phyloP scores from a whole-genome alignment of 352 stramenopile genomes.

The Phytophthora crassamura region DNA sequence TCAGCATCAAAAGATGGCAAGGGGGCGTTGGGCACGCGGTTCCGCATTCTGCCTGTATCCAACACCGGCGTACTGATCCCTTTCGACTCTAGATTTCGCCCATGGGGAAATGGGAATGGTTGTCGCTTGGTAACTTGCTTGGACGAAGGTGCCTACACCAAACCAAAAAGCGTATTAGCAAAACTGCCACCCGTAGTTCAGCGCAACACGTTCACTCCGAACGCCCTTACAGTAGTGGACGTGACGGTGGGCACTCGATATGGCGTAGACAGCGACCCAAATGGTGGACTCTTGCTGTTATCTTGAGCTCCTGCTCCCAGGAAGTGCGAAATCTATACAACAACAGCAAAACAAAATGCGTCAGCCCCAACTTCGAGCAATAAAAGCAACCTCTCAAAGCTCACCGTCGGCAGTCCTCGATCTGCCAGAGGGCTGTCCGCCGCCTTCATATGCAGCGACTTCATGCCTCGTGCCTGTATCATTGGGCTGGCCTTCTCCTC shows the following conservation, averaged over 20 bases:
- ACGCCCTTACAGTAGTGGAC: constrained; percentile 25
- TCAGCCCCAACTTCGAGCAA: background rate
- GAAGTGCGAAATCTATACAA: constrained; percentile 30
- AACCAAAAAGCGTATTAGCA: background rate
- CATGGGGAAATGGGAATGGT: constrained; percentile 28
- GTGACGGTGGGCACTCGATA: constrained; percentile 15
- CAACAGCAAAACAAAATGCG: background rate
- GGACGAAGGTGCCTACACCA: constrained; percentile 26
- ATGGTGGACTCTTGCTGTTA: constrained; percentile 15
- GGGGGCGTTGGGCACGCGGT: constrained; percentile 7
- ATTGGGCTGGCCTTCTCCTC: constrained; percentile 45
- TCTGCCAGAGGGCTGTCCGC: constrained; percentile 6
- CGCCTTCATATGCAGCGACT: constrained; percentile 31
- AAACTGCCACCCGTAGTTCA: too few species aligned
- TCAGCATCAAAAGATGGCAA: constrained; percentile 28
- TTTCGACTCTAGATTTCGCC: constrained; percentile 28
- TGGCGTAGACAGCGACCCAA: constrained; percentile 28
- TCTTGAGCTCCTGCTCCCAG: constrained; percentile 24
- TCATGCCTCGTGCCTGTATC: constrained; percentile 30
- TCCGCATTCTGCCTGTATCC: constrained; percentile 15
- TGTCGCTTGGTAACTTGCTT: constrained; percentile 33
- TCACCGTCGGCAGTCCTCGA: constrained; percentile 41
- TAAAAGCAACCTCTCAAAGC: background rate
- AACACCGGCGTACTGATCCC: constrained; percentile 28
- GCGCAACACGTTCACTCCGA: background rate